Base-by-base conservation (phyloP, 306 rosid species). In the Cicer judaicum region DNA sequence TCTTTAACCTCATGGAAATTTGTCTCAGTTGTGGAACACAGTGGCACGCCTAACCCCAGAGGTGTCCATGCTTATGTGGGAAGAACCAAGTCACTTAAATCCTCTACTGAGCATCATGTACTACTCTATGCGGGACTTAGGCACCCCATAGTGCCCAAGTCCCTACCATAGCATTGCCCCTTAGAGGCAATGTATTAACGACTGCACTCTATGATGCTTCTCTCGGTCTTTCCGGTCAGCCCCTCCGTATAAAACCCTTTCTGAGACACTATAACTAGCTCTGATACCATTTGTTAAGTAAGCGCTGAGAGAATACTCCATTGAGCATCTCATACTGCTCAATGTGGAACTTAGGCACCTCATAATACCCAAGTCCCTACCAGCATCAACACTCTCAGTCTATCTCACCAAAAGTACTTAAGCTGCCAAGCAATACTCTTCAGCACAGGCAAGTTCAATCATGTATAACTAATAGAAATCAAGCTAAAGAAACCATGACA, bases 401-500 rank as follows among this genome's bases (percentile, higher is more conserved):
- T 55, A 5, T 41, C 39, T 52, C 56, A 73, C 15, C 43, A 68
- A 2, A 24, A 24, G 34, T 24, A 24, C 34, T 24, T 24, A 1
- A 24, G 34, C 34, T 24, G 34, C 34, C 34, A 24, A 24, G 34
- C 34, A 24, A 24, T 24, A 24, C 34, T 24, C 34, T 24, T 24
- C 4, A 24, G 34, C 34, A 24, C 34, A 24, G 34, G 34, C 34
- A 24, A 24, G 34, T 24, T 24, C 34, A 24, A 24, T 24, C 34
- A 24, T 24, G 4, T 24, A 24, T 24, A 24, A 24, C 34, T 24
- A 24, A 24, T 24, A 24, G 34, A 24, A 24, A 24, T 24, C 34
- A 24, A 24, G 34, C 34, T 24, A 24, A 78, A 21, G 64, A 67
- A 70, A 83, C 75, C 66, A 75, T 39, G 42, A 55, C 66, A 64